phyloP scores from a whole-genome alignment of 306 rosid species.

The Inga oerstediana region DNA sequence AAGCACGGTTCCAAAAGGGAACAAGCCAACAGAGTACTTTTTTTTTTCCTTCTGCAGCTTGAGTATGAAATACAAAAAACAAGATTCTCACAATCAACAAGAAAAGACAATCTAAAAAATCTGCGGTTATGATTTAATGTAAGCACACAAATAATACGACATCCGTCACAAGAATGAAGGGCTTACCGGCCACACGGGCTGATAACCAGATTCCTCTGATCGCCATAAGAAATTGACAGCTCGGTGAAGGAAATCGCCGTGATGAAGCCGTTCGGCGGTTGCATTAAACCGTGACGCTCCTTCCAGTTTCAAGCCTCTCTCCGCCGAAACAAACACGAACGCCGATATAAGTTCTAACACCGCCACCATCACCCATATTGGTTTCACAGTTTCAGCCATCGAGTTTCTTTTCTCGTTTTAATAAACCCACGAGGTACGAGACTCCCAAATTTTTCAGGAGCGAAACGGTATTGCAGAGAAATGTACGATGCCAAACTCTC shows the following conservation, averaged over 20 bases:
- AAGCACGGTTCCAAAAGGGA: not conserved
- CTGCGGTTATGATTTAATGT: not conserved
- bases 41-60: not conserved
- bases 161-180: not conserved
- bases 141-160: not conserved
- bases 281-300: constrained; percentile 36
- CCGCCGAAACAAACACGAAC: constrained; percentile 60
- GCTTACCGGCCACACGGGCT: constrained; percentile 86
- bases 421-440: not conserved
- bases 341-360: constrained; percentile 44
- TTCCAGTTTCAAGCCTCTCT: constrained; percentile 54
- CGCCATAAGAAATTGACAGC: constrained; percentile 81
- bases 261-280: constrained; percentile 9
- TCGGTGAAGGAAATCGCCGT: constrained; percentile 39
- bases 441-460: not conserved
- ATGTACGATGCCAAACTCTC: not conserved
- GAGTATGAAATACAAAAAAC: not conserved
- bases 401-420: not conserved
- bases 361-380: constrained; percentile 43
- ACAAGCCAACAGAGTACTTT: constrained; percentile 8
- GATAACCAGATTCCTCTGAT: constrained; percentile 54
- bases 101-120: not conserved
- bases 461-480: not conserved
- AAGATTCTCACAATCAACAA: not conserved
- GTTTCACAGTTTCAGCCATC: constrained; percentile 44